phyloP scores from a whole-genome alignment of 306 rosid species.

The Alnus rubra region DNA sequence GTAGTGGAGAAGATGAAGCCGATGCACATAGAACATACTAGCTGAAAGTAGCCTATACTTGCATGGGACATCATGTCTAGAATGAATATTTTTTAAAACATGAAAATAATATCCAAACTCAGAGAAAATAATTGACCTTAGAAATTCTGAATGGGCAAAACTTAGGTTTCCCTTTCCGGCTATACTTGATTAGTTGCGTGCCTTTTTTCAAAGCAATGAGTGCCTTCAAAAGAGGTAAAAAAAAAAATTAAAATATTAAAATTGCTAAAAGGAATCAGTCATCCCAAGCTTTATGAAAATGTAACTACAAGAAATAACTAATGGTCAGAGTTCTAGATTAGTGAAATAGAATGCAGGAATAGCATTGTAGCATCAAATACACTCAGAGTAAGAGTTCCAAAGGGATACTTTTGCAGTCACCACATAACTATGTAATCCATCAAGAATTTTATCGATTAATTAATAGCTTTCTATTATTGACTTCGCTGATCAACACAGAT shows the following conservation, averaged over 20 bases:
- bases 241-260: conserved; percentile 17
- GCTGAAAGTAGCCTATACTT: background rate
- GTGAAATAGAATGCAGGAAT: background rate
- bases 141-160: conserved; percentile 82
- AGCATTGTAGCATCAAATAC: background rate
- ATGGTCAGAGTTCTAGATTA: background rate
- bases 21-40: background rate
- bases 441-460: background rate
- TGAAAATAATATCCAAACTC: background rate
- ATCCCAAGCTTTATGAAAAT: conserved; percentile 23
- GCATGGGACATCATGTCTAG: background rate
- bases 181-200: conserved; percentile 72
- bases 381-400: background rate
- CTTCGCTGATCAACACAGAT: background rate
- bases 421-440: background rate
- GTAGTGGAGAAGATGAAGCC: conserved; percentile 11
- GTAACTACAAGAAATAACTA: conserved; percentile 20
- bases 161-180: conserved; percentile 87
- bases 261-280: conserved; percentile 3
- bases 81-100: background rate
- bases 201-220: conserved; percentile 71
- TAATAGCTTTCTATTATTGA: background rate
- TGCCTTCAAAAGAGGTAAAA: conserved; percentile 60
- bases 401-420: background rate
- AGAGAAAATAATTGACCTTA: conserved; percentile 46